Evolutionary conservation across 495 filamentous ascomycete species (phyloP), one percentile per base, ranked within the genome.

Genomic region (Neurospora sp.): DNA sequence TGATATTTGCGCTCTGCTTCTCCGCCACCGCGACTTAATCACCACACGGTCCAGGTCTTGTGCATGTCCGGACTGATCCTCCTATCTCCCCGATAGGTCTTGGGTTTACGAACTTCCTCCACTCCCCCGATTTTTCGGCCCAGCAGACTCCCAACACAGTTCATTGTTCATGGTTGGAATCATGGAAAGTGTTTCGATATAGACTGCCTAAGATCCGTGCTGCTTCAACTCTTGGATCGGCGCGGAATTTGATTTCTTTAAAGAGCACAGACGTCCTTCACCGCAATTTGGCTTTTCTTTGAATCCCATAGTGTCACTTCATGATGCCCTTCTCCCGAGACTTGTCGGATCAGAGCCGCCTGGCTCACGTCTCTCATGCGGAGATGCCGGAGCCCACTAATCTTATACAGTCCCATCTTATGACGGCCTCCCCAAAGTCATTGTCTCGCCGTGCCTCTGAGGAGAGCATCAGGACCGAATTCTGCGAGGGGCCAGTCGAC

Each of bases 291-390:
- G 7, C 14, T 62, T 62, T 14, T 66, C 5, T 4, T 66, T 66
- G 54, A 66, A 66, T 66, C 54, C 35, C 42, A 46, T 62, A 40
- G 40, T 23, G 27, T 44, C 23, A 23, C 37, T 40, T 23, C 76
- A 85, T 72, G 62, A 92, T 91, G 90, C 89, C 90, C 72, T 87
- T 91, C 75, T 88, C 89, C 73, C 86, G 86, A 75, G 84, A 88
- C 75, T 76, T 84, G 75, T 75, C 81, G 69, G 80, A 81, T 66
- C 76, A 76, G 42, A 77, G 71, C 37, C 80, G 77, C 40, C 60
- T 40, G 31, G n/a, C 20, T 35, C 62, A 23, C 44, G 10, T 10
- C 10, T 38, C 71, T 66, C 31, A 46, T 72, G 39, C 70, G 46
- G 46, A 38, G 18, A 44, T 54, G 20, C 23, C 49, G 37, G 49